Evolutionary conservation across 2,329 filamentous ascomycete species (phyloP).

Genomic region (Ascosphaera acerosa): DNA sequence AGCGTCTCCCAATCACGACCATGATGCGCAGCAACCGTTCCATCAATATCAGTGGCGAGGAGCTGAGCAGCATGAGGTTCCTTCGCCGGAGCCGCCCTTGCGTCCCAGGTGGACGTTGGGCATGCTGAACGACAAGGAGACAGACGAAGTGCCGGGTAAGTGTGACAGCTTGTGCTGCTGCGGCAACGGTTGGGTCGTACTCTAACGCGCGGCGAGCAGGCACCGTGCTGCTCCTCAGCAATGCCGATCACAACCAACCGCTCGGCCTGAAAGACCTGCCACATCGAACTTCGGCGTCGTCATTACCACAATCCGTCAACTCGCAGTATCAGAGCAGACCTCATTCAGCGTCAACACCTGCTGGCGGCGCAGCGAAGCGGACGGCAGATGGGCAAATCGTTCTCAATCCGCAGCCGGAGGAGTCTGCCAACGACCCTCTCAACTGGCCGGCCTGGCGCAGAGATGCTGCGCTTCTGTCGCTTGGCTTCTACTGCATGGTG

Average conservation of each 20-base stretch:
- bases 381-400: slow-evolving; percentile 66
- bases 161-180: too few relatives aligned
- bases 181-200: background rate
- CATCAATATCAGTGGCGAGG: too few relatives aligned
- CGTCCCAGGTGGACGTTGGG: slow-evolving; percentile 35
- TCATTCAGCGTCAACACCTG: slow-evolving; percentile 2
- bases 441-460: slow-evolving; percentile 74
- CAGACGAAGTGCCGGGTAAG: slow-evolving; percentile 68
- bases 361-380: slow-evolving; percentile 45
- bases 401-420: slow-evolving; percentile 74
- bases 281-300: slow-evolving; percentile 30
- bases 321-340: too few relatives aligned
- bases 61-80: too few relatives aligned
- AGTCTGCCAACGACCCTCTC: slow-evolving; percentile 68
- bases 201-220: slow-evolving; percentile 21
- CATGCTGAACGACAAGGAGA: slow-evolving; percentile 57
- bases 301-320: slow-evolving; percentile 14
- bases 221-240: slow-evolving; percentile 31
- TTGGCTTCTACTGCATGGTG: slow-evolving; percentile 82
- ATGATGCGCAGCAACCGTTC: too few relatives aligned
- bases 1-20: too few relatives aligned
- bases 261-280: slow-evolving; percentile 37
- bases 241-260: slow-evolving; percentile 35
- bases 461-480: slow-evolving; percentile 51
- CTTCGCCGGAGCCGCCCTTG: slow-evolving; percentile 1